Conservation (phyloP, 2,329 filamentous ascomycete species). For the Eutypa lata region DNA sequence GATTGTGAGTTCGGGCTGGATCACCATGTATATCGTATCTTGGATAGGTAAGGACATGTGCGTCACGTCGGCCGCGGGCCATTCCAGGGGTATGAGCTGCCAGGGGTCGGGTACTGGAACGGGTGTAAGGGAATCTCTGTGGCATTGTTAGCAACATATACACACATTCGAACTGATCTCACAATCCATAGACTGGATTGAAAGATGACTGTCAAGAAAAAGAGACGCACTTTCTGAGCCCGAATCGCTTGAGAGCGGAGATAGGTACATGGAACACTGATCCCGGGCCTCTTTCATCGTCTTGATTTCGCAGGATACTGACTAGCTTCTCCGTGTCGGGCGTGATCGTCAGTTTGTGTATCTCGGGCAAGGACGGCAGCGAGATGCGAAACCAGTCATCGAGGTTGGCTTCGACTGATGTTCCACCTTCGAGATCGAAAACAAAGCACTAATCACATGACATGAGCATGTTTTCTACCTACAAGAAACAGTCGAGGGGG, state of each 20-base stretch:
- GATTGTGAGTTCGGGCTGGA: constrained; percentile 16
- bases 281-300: constrained; percentile 9
- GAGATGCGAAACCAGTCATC: constrained; percentile 11
- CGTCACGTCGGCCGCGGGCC: constrained; percentile 18
- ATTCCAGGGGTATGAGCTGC: constrained; percentile 8
- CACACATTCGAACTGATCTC: no score
- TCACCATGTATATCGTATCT: constrained; percentile 15
- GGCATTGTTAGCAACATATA: background rate
- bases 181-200: no score
- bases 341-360: constrained; percentile 14
- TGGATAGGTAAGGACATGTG: constrained; percentile 13
- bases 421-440: constrained; percentile 17
- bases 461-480: background rate
- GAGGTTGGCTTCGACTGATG: constrained; percentile 11
- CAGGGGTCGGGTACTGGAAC: background rate
- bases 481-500: no score
- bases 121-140: background rate
- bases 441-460: constrained; percentile 16
- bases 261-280: constrained; percentile 7
- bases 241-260: constrained; percentile 1
- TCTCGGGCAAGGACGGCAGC: constrained; percentile 11
- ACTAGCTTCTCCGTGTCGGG: constrained; percentile 14
- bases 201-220: no score
- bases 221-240: constrained; percentile 1
- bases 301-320: constrained; percentile 18